Evolutionary conservation across 2,329 filamentous ascomycete species (phyloP), one percentile per base, ranked within the genome.

Genomic region (Bretziella fagacearum): DNA sequence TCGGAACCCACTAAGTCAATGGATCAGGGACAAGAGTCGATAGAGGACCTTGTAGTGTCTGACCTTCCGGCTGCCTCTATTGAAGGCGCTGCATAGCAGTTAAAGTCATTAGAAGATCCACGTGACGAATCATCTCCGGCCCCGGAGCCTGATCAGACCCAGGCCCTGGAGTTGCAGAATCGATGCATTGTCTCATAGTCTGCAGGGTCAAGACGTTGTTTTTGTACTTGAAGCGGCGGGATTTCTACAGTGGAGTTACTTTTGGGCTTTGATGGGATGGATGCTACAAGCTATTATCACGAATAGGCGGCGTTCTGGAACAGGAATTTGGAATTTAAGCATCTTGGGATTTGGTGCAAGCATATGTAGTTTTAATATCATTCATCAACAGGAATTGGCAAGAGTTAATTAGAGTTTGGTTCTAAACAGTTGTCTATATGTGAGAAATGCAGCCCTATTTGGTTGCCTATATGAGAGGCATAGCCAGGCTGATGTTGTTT

Each of bases 31-130:
- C 32, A 27, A 20, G 3, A 22, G 25, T 6, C 33, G 10, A n/a
- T 37, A 15, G 32, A 18, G 20, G 44, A 46, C 27, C 7, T 46
- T 6, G 33, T 33, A 13, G 26, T 37, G 27, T 27, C 32, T 18
- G 32, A 44, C 20, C 17, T 44, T 7, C 26, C 27, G 27, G 18
- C 35, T 6, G 8, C 18, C 17, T 30, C 27, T 17, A 20, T 39
- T 3, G 17, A 44, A 23, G 18, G 46, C 35, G n/a, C 23, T 25
- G 45, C 23, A 32, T 47, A 47, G 17, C 36, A 47, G 36, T 20
- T 25, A 29, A 10, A 17, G 23, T 20, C 23, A 25, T 30, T 8
- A 10, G n/a, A n/a, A n/a, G n/a, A n/a, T n/a, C n/a, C n/a, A 15
- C n/a, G 15, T 30, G 27, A 30, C n/a, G 27, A 30, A 30, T 11